Evolutionary conservation across 2,329 filamentous ascomycete species (phyloP).

Genomic region (Ophiosphaerella herpotricha): DNA sequence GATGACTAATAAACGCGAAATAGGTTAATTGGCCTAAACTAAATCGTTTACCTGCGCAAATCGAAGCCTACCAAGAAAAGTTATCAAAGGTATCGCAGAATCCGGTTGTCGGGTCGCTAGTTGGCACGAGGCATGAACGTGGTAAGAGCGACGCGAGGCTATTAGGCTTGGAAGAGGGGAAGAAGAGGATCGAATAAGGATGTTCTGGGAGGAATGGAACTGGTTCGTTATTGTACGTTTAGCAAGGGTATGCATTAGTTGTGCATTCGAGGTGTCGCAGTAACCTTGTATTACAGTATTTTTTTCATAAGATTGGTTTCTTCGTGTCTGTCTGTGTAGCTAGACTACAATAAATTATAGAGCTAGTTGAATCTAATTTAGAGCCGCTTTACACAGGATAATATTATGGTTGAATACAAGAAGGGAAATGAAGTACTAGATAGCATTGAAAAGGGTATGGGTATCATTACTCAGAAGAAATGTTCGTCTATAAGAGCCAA

Average conservation of each 20-base stretch:
- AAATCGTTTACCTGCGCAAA: constrained; percentile 82
- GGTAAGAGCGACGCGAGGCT: constrained; percentile 82
- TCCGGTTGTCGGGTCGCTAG: constrained; percentile 75
- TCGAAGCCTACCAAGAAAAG: constrained; percentile 87
- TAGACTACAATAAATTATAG: no score
- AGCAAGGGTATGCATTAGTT: neutral
- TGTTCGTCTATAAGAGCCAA: neutral
- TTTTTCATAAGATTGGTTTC: neutral
- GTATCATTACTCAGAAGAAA: constrained; percentile 14
- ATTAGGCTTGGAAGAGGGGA: constrained; percentile 90
- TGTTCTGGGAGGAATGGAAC: no score
- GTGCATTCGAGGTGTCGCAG: neutral
- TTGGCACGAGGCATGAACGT: constrained; percentile 71
- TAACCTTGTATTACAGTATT: neutral
- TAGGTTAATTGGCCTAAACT: constrained; percentile 99
- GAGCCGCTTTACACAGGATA: no score
- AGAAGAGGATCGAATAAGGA: constrained; percentile 90
- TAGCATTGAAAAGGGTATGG: constrained; percentile 14
- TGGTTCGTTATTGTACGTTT: neutral
- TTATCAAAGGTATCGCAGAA: constrained; percentile 82
- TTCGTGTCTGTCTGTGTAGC: no score
- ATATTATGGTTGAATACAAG: neutral
- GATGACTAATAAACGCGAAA: constrained; percentile 6
- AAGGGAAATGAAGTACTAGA: constrained; percentile 8
- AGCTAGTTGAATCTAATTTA: no score